Base-by-base conservation (phyloP, 2,329 filamentous ascomycete genomes). In the Pseudogymnoascus sp. region DNA sequence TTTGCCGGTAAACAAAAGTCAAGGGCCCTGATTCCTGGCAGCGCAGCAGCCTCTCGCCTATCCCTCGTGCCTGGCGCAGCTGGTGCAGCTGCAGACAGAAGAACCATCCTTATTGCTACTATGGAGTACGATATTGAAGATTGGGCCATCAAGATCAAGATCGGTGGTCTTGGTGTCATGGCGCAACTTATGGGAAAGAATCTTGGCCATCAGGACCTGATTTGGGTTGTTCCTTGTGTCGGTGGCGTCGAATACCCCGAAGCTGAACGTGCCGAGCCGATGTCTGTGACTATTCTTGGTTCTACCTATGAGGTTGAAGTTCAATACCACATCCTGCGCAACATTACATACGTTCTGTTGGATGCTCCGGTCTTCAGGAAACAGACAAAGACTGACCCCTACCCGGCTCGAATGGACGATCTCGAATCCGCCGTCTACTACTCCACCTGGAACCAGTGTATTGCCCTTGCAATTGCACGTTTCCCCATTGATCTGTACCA, bases 81-180 rank as follows among this genome's bases (percentile, higher is more conserved):
- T 12, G 59, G 38, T 23, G 59, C 35, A 12, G 59, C 40, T 44
- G 61, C 61, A 28, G 44, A 44, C 25, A 70, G 77, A 50, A 76
- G 82, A n/a, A 87, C 80, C 33, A 82, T 87, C 1, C 78, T 89
- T 21, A 86, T 89, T 62, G 86, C 84, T 11, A 88, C 86, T 5
- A 87, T 89, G 83, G 86, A 89, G 72, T 89, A 89, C 73, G 84
- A 88, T 65, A 88, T 89, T 65, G 83, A 86, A 63, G 86, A 89
- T 70, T 88, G 86, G 83, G 79, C 75, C 3, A 85, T 89, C 74
- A 88, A 87, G 73, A 85, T 89, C 74, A 89, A 89, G 74, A 89
- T 89, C 56, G 86, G 86, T 65, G 86, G 86, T 65, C 77, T 89
- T 4, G 86, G 86, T 72, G 85, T 88, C 65, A 89, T 89, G 85